These are phyloP conservation scores for Rhodomyrtus psidioides DNA, from an alignment of 441 rosid species.

Conservation along the genomic window DNA sequence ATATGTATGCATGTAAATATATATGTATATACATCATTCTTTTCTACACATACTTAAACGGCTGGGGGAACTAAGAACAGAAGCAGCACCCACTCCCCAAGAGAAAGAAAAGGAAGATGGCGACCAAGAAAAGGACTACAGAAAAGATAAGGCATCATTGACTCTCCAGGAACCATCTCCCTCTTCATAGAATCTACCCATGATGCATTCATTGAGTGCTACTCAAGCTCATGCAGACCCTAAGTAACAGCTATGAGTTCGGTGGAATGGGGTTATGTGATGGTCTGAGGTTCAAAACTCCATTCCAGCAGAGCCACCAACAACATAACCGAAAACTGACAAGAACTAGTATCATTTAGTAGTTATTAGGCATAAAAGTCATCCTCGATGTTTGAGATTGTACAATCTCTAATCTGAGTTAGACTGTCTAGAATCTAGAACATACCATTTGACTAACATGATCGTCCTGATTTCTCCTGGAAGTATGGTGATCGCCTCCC, in stretches of 20 bases:
- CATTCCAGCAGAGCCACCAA: neutral
- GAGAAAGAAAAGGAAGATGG: neutral
- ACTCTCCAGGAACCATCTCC: neutral
- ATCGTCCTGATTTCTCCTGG: constrained; percentile 69
- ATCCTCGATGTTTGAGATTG: neutral
- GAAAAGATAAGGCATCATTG: neutral
- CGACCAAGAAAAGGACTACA: neutral
- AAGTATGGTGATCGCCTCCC: constrained; percentile 41
- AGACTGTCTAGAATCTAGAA: constrained; percentile 20
- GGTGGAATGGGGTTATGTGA: neutral
- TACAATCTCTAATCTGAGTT: neutral
- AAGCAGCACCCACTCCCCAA: neutral
- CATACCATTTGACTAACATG: constrained; percentile 65
- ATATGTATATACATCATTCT: neutral
- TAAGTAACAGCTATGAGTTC: neutral
- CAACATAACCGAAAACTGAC: neutral
- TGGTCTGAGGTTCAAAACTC: neutral
- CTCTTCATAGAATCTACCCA: neutral
- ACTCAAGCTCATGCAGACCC: neutral
- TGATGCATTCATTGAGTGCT: neutral
- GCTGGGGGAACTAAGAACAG: neutral
- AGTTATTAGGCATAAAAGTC: neutral
- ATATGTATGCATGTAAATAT: neutral
- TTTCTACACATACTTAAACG: neutral
- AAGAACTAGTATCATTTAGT: neutral